Percentiles rank a stretch among this genome's conserved stretches.
These are phyloP conservation scores for Ramalina intermedia DNA, from an alignment of 495 filamentous ascomycete species.

Conservation along the genomic window DNA sequence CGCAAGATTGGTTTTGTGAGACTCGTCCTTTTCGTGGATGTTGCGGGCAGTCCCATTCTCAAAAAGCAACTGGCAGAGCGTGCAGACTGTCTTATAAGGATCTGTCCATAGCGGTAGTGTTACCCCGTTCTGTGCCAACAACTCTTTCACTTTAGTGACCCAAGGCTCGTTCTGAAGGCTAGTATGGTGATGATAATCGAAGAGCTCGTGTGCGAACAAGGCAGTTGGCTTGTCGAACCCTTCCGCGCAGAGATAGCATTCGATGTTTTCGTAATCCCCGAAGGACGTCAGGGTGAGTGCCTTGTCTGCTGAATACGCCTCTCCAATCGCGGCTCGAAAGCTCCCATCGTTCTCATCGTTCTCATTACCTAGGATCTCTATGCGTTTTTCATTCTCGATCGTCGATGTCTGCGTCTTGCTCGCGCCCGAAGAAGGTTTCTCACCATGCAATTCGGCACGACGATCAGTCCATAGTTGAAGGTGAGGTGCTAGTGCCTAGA, in stretches of 20 bases:
- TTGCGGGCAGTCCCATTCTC: neutral
- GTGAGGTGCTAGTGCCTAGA: constrained; percentile 43
- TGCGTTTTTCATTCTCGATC: constrained; percentile 17
- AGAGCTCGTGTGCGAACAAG: neutral
- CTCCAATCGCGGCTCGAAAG: no score
- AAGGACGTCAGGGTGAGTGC: no score
- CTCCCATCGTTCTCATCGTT: no score
- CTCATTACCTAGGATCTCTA: constrained; percentile 3
- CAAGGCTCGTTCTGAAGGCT: neutral
- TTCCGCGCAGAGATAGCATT: neutral
- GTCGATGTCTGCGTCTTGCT: constrained; percentile 12
- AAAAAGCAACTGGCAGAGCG: neutral
- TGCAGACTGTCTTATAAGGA: neutral
- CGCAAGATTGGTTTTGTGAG: neutral
- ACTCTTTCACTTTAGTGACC: neutral
- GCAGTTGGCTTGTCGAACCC: neutral
- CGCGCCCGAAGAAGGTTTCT: constrained; percentile 13
- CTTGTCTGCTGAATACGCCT: no score
- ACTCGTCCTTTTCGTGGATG: neutral
- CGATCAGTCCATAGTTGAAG: constrained; percentile 83
- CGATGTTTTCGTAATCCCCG: no score
- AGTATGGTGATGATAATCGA: neutral
- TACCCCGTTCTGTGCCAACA: neutral
- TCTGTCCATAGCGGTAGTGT: neutral
- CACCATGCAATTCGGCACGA: constrained; percentile 68